phyloP scores from a whole-genome alignment of 352 stramenopile species.

The Phytopythium ostracodes region DNA sequence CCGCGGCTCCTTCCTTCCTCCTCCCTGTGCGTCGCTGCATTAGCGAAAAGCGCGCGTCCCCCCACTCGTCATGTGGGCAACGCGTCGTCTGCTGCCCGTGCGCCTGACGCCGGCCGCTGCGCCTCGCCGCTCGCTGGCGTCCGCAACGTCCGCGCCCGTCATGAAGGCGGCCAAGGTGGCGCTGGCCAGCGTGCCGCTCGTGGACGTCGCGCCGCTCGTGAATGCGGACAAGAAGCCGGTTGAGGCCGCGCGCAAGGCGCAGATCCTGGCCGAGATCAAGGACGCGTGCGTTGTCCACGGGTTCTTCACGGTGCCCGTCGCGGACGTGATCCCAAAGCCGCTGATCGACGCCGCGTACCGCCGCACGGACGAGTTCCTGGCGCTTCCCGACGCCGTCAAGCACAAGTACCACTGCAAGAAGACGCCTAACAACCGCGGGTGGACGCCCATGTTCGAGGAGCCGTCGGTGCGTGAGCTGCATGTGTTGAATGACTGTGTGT shows the following conservation, averaged over 20 bases:
- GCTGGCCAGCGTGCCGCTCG: constrained; percentile 49
- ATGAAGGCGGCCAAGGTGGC: constrained; percentile 54
- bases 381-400: constrained; percentile 56
- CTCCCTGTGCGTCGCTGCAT: not conserved
- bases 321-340: constrained; percentile 42
- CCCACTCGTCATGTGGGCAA: constrained; percentile 13
- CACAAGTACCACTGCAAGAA: constrained; percentile 76
- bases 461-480: constrained; percentile 40
- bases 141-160: constrained; percentile 11
- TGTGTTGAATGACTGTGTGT: not conserved
- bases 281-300: constrained; percentile 49
- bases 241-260: constrained; percentile 23
- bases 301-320: constrained; percentile 79
- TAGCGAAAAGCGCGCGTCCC: not conserved
- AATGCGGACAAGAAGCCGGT: constrained; percentile 13
- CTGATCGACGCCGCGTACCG: constrained; percentile 55
- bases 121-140: constrained; percentile 5
- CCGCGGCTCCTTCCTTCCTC: too few species aligned
- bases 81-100: constrained; percentile 2
- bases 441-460: constrained; percentile 83
- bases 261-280: constrained; percentile 56
- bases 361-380: constrained; percentile 65
- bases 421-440: constrained; percentile 65
- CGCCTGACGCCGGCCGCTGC: not conserved
- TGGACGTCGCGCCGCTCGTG: constrained; percentile 65